phyloP scores from a whole-genome alignment of 2,329 filamentous ascomycete genomes.

The Neocatenulostroma microsporum region DNA sequence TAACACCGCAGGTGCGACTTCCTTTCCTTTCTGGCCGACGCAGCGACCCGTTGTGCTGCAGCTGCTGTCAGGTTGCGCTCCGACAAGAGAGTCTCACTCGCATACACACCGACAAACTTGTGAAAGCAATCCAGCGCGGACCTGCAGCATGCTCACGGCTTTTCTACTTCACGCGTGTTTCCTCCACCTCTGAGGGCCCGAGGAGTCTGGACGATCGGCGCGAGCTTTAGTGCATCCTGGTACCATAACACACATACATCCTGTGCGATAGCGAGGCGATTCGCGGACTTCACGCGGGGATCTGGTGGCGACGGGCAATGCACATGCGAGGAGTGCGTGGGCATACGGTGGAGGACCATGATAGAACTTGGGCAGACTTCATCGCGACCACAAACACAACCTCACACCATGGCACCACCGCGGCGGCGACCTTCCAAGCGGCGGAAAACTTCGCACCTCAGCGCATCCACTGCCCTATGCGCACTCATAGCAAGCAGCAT shows the following conservation, averaged over 20 bases:
- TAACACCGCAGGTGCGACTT: conserved; percentile 1
- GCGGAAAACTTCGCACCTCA: conserved; percentile 1
- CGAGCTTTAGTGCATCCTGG: too few relatives aligned
- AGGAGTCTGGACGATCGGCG: too few relatives aligned
- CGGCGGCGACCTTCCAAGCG: conserved; percentile 2
- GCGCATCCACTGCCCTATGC: conserved; percentile 1
- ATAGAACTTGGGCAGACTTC: too few relatives aligned
- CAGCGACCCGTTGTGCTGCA: neutral
- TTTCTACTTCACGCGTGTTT: conserved; percentile 1
- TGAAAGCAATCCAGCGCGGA: too few relatives aligned
- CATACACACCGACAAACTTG: neutral
- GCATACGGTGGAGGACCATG: too few relatives aligned
- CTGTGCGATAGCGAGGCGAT: neutral
- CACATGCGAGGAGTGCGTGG: neutral
- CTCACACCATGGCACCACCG: neutral
- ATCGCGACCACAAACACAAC: too few relatives aligned
- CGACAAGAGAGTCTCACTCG: neutral
- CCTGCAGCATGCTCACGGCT: conserved; percentile 6
- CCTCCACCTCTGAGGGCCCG: conserved; percentile 1
- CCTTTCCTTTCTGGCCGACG: neutral
- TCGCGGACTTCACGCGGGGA: neutral
- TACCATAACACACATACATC: too few relatives aligned
- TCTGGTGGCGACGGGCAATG: conserved; percentile 1
- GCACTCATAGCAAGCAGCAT: conserved; percentile 21
- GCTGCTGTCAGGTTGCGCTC: neutral